Conservation (phyloP, 768 basidiomycete genomes). For the Xerocomus potaroensis region DNA sequence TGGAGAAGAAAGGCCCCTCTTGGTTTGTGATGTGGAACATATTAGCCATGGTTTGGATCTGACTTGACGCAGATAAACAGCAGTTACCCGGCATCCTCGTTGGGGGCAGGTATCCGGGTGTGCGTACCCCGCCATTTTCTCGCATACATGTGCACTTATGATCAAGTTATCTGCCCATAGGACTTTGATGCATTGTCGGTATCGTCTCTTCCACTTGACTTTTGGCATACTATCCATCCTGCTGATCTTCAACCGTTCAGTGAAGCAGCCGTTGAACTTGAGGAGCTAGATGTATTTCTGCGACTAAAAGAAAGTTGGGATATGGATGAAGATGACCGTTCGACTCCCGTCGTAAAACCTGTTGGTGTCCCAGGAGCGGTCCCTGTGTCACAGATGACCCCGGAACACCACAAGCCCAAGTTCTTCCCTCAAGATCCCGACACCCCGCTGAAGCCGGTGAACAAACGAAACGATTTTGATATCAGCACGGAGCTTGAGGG, state of each 20-base stretch:
- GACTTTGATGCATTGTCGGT: slow-evolving; percentile 72
- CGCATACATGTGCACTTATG: background rate
- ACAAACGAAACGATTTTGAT: slow-evolving; percentile 59
- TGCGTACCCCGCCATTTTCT: slow-evolving; percentile 40
- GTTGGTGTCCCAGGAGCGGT: slow-evolving; percentile 80
- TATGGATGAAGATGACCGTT: slow-evolving; percentile 54
- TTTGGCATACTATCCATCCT: background rate
- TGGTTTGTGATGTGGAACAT: slow-evolving; percentile 35
- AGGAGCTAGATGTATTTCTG: slow-evolving; percentile 66
- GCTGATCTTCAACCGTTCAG: slow-evolving; percentile 34
- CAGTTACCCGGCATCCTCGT: slow-evolving; percentile 82
- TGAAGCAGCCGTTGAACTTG: slow-evolving; percentile 82
- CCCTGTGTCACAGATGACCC: slow-evolving; percentile 74
- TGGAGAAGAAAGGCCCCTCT: slow-evolving; percentile 80
- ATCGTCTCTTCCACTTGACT: slow-evolving; percentile 5
- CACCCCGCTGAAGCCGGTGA: slow-evolving; percentile 52
- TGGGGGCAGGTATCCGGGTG: slow-evolving; percentile 72
- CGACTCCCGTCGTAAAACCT: slow-evolving; percentile 50
- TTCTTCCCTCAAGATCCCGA: slow-evolving; percentile 42
- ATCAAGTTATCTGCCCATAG: slow-evolving; percentile 32
- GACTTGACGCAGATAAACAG: slow-evolving; percentile 57
- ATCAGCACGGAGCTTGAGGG: slow-evolving; percentile 64
- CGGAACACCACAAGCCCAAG: slow-evolving; percentile 62
- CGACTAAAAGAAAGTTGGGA: slow-evolving; percentile 71
- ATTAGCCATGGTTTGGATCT: background rate